Conservation (phyloP, 2,329 filamentous ascomycete species). For the Coniochaeta prunicola region DNA sequence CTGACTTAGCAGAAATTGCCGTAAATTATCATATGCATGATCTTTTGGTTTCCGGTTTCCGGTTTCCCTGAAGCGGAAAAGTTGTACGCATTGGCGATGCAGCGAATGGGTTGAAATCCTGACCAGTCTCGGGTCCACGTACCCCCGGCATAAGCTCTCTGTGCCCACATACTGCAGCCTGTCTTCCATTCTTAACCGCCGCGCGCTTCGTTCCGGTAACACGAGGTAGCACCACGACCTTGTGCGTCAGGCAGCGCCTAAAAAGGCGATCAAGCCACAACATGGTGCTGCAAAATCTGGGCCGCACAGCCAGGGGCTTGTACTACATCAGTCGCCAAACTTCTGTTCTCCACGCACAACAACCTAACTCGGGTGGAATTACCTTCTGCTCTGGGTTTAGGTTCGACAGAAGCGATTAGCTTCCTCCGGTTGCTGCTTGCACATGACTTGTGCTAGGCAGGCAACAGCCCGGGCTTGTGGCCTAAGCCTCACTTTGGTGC, state of each 20-base stretch:
- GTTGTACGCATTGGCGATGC: background rate
- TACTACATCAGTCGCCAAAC: background rate
- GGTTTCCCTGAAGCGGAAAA: background rate
- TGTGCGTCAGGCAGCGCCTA: background rate
- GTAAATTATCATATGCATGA: background rate
- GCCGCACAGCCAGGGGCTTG: background rate
- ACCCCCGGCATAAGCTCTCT: background rate
- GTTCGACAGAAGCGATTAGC: background rate
- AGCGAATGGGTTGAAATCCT: background rate
- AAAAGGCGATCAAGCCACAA: background rate
- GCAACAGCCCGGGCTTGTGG: background rate
- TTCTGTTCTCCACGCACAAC: background rate
- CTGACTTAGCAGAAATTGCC: background rate
- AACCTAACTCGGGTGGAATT: background rate
- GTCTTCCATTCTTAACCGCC: background rate
- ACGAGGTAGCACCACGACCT: background rate
- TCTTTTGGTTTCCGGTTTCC: background rate
- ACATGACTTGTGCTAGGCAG: background rate
- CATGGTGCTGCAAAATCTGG: no score
- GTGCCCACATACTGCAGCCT: background rate
- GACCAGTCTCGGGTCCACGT: background rate
- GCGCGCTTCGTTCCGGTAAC: background rate
- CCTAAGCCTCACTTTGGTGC: background rate
- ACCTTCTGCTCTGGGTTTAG: background rate
- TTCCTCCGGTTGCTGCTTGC: background rate